Evolutionary conservation across 1,284 basidiomycete species (phyloP).

Genomic region (Peniophora sp.): DNA sequence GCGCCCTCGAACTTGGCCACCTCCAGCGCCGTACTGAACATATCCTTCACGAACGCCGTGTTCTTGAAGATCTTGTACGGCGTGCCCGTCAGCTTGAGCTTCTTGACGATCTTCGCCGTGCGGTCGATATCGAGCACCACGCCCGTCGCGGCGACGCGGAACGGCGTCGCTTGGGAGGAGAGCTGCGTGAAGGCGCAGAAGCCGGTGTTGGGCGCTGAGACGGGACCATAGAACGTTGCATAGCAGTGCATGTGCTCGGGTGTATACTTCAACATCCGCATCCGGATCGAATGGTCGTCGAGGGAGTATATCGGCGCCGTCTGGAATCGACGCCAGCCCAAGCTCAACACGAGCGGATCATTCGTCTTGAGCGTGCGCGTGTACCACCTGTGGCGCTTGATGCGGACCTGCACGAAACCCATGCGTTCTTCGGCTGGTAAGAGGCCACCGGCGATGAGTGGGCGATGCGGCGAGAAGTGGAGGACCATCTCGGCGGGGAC

Average conservation of each 20-base stretch:
- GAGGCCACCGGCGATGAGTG: slow-evolving; percentile 91
- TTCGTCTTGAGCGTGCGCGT: slow-evolving; percentile 92
- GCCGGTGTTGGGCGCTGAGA: slow-evolving; percentile 89
- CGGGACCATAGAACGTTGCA: slow-evolving; percentile 94
- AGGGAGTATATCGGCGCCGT: slow-evolving; percentile 91
- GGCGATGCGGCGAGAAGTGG: slow-evolving; percentile 88
- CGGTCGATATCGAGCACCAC: slow-evolving; percentile 92
- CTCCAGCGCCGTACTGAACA: slow-evolving; percentile 91
- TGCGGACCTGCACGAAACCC: slow-evolving; percentile 90
- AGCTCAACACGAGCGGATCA: slow-evolving; percentile 90
- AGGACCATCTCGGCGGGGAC: slow-evolving; percentile 92
- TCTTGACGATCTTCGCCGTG: slow-evolving; percentile 94
- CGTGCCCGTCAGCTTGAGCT: slow-evolving; percentile 91
- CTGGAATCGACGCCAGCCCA: slow-evolving; percentile 97
- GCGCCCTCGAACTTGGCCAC: slow-evolving; percentile 99
- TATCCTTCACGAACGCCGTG: slow-evolving; percentile 96
- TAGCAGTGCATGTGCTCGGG: slow-evolving; percentile 99
- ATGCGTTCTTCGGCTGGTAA: slow-evolving; percentile 87
- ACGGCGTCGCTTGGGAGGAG: slow-evolving; percentile 56
- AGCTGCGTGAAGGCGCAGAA: slow-evolving; percentile 96
- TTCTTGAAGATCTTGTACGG: slow-evolving; percentile 99
- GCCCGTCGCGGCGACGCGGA: slow-evolving; percentile 90
- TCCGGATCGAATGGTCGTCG: slow-evolving; percentile 94
- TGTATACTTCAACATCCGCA: slow-evolving; percentile 99
- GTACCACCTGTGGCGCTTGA: slow-evolving; percentile 97